Conservation (phyloP, 2,329 filamentous ascomycete genomes). For the Talaromyces marneffei region DNA sequence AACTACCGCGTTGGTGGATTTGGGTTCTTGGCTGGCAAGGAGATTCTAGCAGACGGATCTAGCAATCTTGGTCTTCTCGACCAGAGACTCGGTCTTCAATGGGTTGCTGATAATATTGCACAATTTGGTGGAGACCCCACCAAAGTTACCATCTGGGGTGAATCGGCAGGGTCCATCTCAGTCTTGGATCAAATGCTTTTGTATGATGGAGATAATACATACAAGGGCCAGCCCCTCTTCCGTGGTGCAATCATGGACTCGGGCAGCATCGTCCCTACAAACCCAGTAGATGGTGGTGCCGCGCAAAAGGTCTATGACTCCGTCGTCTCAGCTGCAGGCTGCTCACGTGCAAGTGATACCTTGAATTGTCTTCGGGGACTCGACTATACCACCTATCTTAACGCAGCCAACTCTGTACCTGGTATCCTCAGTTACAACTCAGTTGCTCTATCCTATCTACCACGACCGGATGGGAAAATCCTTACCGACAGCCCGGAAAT, state of each 20-base stretch:
- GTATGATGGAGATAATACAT: conserved; percentile 65
- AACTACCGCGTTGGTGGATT: conserved; percentile 74
- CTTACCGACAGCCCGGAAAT: conserved; percentile 60
- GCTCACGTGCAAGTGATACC: conserved; percentile 36
- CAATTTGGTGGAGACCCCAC: conserved; percentile 71
- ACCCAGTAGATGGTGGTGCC: conserved; percentile 60
- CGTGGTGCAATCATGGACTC: conserved; percentile 73
- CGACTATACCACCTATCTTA: conserved; percentile 47
- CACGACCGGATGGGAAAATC: conserved; percentile 60
- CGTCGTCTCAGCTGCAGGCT: conserved; percentile 45
- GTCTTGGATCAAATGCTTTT: conserved; percentile 71
- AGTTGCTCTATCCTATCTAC: conserved; percentile 65
- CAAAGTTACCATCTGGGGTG: conserved; percentile 76
- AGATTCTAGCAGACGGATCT: conserved; percentile 61
- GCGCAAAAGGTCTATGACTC: conserved; percentile 52
- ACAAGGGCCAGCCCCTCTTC: conserved; percentile 71
- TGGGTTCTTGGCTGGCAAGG: conserved; percentile 65
- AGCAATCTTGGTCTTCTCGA: conserved; percentile 68
- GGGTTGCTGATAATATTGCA: conserved; percentile 71
- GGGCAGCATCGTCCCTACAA: conserved; percentile 57
- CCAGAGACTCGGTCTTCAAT: conserved; percentile 65
- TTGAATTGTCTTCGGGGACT: conserved; percentile 45
- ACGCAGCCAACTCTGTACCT: conserved; percentile 65
- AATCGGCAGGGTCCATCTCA: conserved; percentile 66
- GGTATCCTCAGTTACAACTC: conserved; percentile 62